phyloP scores from a whole-genome alignment of 441 rosid genomes.

The Rhodomyrtus psidioides region DNA sequence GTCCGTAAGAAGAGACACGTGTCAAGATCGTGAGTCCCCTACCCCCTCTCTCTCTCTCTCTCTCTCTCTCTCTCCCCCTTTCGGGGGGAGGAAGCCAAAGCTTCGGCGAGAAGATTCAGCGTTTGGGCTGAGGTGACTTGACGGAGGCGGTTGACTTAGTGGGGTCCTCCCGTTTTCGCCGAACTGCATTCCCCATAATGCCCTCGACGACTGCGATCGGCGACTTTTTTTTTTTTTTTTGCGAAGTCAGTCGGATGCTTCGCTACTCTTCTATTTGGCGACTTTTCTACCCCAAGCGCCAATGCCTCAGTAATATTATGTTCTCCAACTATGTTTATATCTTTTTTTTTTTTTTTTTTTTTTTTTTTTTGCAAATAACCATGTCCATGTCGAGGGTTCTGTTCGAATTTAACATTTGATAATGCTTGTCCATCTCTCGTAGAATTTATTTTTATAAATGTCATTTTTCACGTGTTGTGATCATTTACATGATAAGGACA shows the following conservation, averaged over 20 bases:
- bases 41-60: not conserved
- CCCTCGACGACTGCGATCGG: not conserved
- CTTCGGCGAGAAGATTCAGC: not conserved
- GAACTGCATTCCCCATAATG: not conserved
- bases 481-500: no score
- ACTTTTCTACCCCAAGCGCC: no score
- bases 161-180: not conserved
- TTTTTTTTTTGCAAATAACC: not conserved
- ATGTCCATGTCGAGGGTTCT: not conserved
- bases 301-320: not conserved
- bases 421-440: not conserved
- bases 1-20: not conserved
- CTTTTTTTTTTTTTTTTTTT: no score
- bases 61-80: not conserved
- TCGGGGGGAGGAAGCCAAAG: not conserved
- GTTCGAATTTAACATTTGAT: accelerated
- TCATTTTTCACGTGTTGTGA: accelerated
- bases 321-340: not conserved
- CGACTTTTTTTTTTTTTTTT: no score
- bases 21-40: not conserved
- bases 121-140: not conserved
- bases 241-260: no score
- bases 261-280: no score
- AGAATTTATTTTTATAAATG: accelerated
- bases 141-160: not conserved